Evolutionary conservation across 441 rosid species (phyloP).

Genomic region (Macaranga tanarius): DNA sequence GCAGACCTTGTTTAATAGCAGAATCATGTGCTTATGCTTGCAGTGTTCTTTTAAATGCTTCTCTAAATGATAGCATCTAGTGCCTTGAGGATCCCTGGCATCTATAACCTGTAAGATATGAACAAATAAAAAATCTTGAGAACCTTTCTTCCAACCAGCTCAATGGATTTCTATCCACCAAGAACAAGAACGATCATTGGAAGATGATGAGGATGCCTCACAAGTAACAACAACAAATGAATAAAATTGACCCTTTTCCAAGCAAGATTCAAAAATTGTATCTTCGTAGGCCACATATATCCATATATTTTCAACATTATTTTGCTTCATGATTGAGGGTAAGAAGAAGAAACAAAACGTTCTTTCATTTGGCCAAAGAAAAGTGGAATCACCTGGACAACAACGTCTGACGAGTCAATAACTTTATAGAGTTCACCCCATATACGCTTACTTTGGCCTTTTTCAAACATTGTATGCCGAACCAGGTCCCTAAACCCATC

Average conservation of each 20-base stretch:
- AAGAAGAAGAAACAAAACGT: neutral
- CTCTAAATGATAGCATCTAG: slow-evolving; percentile 89
- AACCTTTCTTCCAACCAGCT: neutral
- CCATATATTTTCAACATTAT: too few species aligned
- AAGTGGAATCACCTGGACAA: slow-evolving; percentile 67
- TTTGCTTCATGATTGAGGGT: neutral
- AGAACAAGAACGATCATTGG: neutral
- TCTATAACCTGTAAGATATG: slow-evolving; percentile 67
- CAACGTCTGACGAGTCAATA: slow-evolving; percentile 91
- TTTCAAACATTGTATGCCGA: slow-evolving; percentile 94
- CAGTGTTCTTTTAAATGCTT: slow-evolving; percentile 50
- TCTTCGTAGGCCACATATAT: neutral
- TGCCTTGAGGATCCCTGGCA: slow-evolving; percentile 96
- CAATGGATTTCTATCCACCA: neutral
- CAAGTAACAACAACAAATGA: neutral
- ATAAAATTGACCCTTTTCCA: neutral
- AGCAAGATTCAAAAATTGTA: neutral
- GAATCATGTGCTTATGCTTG: too few species aligned
- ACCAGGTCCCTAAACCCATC: slow-evolving; percentile 89
- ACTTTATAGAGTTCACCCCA: slow-evolving; percentile 99
- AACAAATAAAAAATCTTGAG: neutral
- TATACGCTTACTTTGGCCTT: slow-evolving; percentile 96
- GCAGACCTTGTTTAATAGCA: too few species aligned
- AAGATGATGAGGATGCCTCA: neutral
- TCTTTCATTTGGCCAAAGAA: neutral